phyloP scores from a whole-genome alignment of 192 early-diverging fungal species.

The Umbelopsis sp. region DNA sequence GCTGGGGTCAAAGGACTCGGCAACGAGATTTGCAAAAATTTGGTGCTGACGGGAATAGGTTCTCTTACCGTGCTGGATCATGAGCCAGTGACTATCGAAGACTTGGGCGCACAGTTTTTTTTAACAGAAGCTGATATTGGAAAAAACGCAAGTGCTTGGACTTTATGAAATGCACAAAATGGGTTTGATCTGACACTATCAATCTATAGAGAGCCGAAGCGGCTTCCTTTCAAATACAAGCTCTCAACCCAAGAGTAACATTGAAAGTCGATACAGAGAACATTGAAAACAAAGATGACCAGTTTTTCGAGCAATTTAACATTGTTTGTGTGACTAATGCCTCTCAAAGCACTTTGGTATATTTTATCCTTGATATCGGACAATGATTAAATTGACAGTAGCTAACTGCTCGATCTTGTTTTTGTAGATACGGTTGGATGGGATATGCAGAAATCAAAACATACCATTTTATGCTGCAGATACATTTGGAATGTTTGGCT shows the following conservation, averaged over 20 bases:
- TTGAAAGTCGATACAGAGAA: conserved; percentile 53
- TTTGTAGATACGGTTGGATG: conserved; percentile 56
- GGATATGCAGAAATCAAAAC: conserved; percentile 57
- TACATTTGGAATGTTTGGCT: conserved; percentile 77
- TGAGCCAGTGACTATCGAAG: conserved; percentile 53
- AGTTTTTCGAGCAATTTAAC: conserved; percentile 66
- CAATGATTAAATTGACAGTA: background rate
- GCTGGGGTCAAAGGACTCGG: conserved; percentile 72
- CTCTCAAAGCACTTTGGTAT: conserved; percentile 1
- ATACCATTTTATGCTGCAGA: conserved; percentile 71
- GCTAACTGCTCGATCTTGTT: background rate
- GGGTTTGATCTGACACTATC: conserved; percentile 7
- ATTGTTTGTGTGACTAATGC: conserved; percentile 66
- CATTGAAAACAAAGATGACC: conserved; percentile 47
- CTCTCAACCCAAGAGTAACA: conserved; percentile 84
- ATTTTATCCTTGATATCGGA: background rate
- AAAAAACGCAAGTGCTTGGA: conserved; percentile 59
- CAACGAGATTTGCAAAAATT: conserved; percentile 91
- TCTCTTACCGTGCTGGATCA: conserved; percentile 72
- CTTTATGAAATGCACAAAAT: conserved; percentile 9
- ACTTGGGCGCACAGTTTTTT: conserved; percentile 82
- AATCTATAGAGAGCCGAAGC: conserved; percentile 62
- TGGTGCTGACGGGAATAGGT: conserved; percentile 88
- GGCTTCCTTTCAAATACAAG: conserved; percentile 61
- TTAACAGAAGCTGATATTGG: conserved; percentile 65